Percentiles rank a stretch among this genome's conserved stretches.
phyloP scores from a whole-genome alignment of 441 rosid species.

The Pelargonium cotyledonis region DNA sequence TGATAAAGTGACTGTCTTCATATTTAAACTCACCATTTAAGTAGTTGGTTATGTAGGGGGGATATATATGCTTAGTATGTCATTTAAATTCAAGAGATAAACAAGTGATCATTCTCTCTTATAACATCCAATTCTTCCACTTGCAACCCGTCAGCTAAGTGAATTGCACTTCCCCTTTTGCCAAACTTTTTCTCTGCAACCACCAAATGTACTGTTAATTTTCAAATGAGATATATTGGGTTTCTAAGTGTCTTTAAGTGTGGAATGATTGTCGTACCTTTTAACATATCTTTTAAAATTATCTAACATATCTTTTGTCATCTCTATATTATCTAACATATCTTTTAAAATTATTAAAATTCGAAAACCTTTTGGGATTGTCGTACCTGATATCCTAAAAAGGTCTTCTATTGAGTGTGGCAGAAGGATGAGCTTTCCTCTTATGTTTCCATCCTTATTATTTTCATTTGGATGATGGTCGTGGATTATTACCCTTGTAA shows the following conservation, averaged over 20 bases:
- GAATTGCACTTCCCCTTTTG: constrained; percentile 59
- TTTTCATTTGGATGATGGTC: constrained; percentile 51
- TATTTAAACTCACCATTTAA: too few species aligned
- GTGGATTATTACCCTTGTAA: constrained; percentile 62
- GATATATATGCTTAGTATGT: too few species aligned
- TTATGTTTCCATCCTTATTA: constrained; percentile 25
- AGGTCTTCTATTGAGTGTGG: constrained; percentile 63
- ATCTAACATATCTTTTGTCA: too few species aligned
- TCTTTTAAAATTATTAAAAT: too few species aligned
- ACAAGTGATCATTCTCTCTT: constrained; percentile 73
- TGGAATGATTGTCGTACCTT: too few species aligned
- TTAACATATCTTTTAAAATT: too few species aligned
- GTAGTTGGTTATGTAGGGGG: too few species aligned
- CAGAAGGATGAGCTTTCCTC: constrained; percentile 59
- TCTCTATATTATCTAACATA: too few species aligned
- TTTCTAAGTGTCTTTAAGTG: too few species aligned
- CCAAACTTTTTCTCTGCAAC: constrained; percentile 66
- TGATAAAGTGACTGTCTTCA: too few species aligned
- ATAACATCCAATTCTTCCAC: constrained; percentile 70
- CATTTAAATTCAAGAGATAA: constrained; percentile 40
- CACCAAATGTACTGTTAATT: too few species aligned
- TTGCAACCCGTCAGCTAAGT: constrained; percentile 65
- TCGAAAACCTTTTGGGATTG: neutral
- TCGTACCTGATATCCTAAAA: constrained; percentile 57
- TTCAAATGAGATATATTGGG: too few species aligned